A percentile compares a stretch with the other conserved stretches of the same genome.
phyloP scores from a whole-genome alignment of 1,284 basidiomycete genomes.

The Ustilago vetiveriae region DNA sequence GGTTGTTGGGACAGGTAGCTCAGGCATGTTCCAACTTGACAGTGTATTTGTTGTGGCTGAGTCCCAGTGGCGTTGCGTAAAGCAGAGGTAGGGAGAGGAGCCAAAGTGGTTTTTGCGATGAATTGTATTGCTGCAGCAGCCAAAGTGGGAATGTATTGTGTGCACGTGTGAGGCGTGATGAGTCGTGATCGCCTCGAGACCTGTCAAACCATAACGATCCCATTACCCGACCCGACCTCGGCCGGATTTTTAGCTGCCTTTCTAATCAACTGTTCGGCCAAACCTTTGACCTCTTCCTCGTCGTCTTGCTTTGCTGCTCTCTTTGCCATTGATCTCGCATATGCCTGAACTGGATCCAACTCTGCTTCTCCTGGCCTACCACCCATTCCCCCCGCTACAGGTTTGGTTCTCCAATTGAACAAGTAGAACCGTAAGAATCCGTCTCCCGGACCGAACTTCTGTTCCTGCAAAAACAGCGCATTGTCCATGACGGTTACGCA shows the following conservation, averaged over 20 bases:
- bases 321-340: constrained; percentile 26
- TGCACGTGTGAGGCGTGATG: not conserved
- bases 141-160: not conserved
- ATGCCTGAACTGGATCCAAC: constrained; percentile 54
- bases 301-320: not conserved
- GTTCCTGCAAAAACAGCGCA: constrained; percentile 78
- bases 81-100: not conserved
- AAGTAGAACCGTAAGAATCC: constrained; percentile 89
- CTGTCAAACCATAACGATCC: constrained; percentile 65
- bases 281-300: not conserved
- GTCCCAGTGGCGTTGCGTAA: constrained; percentile 25
- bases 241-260: constrained; percentile 29
- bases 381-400: constrained; percentile 64
- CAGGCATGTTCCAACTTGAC: constrained; percentile 55
- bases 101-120: not conserved
- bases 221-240: constrained; percentile 58
- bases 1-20: constrained; percentile 56
- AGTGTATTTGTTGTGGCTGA: constrained; percentile 57
- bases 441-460: constrained; percentile 87
- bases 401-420: constrained; percentile 69
- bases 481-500: constrained; percentile 96
- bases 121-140: not conserved
- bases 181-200: too few species aligned
- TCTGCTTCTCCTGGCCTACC: constrained; percentile 55
- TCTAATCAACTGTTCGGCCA: constrained; percentile 32